Conservation (phyloP, 495 filamentous ascomycete genomes). For the Aspergillus campestris region DNA sequence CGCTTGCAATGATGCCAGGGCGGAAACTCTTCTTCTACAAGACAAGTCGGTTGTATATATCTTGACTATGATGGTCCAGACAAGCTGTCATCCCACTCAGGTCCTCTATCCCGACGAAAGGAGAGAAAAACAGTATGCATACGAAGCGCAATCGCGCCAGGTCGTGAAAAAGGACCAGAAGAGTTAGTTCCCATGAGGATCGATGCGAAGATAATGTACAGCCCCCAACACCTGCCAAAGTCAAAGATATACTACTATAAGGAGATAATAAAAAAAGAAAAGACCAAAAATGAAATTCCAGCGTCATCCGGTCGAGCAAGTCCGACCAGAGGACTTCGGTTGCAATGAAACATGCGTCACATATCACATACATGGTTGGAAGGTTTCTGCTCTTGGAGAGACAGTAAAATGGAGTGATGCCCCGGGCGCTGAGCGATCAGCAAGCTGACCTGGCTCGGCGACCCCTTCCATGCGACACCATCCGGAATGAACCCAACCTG, state of each 20-base stretch:
- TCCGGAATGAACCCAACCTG: neutral
- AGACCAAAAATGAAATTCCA: too few relatives aligned
- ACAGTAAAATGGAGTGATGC: neutral
- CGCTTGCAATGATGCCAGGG: too few relatives aligned
- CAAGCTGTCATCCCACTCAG: neutral
- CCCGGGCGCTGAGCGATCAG: too few relatives aligned
- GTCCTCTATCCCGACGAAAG: neutral
- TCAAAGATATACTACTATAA: conserved; percentile 6
- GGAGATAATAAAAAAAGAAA: too few relatives aligned
- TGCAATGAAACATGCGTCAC: conserved; percentile 31
- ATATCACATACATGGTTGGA: conserved; percentile 17
- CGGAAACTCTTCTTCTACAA: too few relatives aligned
- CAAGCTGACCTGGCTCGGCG: too few relatives aligned
- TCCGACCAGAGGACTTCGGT: conserved; percentile 3
- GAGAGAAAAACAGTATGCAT: neutral
- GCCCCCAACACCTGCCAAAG: conserved; percentile 22
- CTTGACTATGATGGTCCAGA: too few relatives aligned
- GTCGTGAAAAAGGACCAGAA: conserved; percentile 6
- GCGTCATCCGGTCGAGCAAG: neutral
- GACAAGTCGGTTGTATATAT: too few relatives aligned
- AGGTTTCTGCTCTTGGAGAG: too few relatives aligned
- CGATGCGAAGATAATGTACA: conserved; percentile 12
- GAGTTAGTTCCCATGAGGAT: neutral
- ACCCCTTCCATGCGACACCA: too few relatives aligned
- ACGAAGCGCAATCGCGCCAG: neutral